phyloP scores from a whole-genome alignment of 164 flowering plant genomes.

The Litsea cubeba region DNA sequence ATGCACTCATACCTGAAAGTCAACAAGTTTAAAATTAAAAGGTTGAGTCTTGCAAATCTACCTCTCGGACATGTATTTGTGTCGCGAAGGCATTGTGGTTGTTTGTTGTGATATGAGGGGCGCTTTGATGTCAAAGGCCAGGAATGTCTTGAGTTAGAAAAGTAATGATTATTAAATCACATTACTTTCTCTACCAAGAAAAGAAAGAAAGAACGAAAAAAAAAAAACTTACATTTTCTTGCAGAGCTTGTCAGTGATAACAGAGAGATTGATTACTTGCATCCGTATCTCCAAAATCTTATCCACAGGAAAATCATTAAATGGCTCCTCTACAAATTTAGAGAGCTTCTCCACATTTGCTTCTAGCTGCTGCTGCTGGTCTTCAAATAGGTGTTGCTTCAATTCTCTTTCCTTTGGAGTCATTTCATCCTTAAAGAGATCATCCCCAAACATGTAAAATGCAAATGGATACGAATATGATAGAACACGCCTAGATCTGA shows the following conservation, averaged over 20 bases:
- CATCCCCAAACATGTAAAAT: constrained; percentile 59
- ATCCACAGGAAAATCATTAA: constrained; percentile 27
- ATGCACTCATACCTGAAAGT: constrained; percentile 78
- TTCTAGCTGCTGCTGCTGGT: constrained; percentile 60
- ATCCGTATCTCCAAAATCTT: constrained; percentile 35
- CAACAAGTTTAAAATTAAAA: not conserved
- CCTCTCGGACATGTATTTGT: too few species aligned
- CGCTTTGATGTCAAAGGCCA: too few species aligned
- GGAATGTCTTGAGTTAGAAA: too few species aligned
- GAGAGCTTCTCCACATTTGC: constrained; percentile 50
- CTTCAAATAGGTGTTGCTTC: constrained; percentile 51
- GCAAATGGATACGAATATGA: constrained; percentile 63
- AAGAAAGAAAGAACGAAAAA: too few species aligned
- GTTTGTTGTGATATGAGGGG: too few species aligned
- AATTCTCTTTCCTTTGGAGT: constrained; percentile 28
- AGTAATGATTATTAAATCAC: too few species aligned
- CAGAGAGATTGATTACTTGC: constrained; percentile 43
- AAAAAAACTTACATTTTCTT: constrained; percentile 38
- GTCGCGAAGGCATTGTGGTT: too few species aligned
- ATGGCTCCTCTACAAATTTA: constrained; percentile 37
- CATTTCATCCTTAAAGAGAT: constrained; percentile 49
- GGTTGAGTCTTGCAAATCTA: not conserved
- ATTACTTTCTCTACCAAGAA: too few species aligned
- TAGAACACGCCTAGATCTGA: constrained; percentile 51
- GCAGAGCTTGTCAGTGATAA: constrained; percentile 36